These are phyloP conservation scores for Globisporangium mamillatum DNA, from an alignment of 352 stramenopile species.

Conservation along the genomic window DNA sequence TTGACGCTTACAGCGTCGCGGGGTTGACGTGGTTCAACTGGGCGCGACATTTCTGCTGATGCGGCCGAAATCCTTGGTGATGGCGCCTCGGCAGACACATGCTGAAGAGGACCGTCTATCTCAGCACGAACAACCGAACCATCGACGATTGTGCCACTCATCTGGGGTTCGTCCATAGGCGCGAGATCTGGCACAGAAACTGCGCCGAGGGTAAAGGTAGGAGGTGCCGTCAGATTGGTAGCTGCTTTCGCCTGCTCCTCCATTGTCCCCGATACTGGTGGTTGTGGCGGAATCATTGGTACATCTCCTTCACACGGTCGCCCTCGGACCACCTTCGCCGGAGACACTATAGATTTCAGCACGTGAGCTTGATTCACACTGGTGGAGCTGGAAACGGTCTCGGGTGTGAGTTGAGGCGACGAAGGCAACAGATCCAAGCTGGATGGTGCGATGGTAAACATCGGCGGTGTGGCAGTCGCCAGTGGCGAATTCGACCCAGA, in stretches of 20 bases:
- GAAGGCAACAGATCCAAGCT: slow-evolving; percentile 7
- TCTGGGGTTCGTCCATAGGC: not conserved
- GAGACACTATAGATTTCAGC: slow-evolving; percentile 17
- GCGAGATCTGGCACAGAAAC: not conserved
- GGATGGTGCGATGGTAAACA: slow-evolving; percentile 16
- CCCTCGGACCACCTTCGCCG: not conserved
- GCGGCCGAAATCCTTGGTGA: not conserved
- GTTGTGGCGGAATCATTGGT: not conserved
- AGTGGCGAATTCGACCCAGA: slow-evolving; percentile 32
- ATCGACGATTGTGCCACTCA: not conserved
- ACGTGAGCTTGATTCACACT: slow-evolving; percentile 11
- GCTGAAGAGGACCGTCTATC: not conserved
- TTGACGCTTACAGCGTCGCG: not conserved
- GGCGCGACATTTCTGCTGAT: not conserved
- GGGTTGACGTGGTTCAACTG: not conserved
- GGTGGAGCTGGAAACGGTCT: not conserved
- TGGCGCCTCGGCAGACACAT: not conserved
- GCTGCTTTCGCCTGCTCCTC: not conserved
- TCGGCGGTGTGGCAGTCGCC: slow-evolving; percentile 34
- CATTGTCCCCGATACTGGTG: too few species aligned
- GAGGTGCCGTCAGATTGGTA: not conserved
- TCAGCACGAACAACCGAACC: not conserved
- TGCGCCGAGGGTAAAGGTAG: not conserved
- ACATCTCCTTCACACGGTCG: not conserved
- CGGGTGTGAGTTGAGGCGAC: not conserved